Conservation (phyloP, 129 eudicot genomes). For the Pittosporum tobira region DNA sequence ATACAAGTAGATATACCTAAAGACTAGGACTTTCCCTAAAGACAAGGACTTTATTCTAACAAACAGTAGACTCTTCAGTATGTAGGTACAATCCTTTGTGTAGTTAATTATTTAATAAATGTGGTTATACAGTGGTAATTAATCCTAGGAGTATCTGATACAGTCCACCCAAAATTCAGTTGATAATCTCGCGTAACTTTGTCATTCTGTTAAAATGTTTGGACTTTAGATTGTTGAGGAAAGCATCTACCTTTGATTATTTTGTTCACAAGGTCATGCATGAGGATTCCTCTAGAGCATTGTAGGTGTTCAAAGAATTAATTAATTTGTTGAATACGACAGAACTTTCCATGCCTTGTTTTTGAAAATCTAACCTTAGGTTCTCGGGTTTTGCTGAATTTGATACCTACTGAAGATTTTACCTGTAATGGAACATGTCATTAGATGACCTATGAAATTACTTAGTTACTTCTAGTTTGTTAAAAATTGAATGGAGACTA, state of each 20-base stretch:
- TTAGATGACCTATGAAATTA: too few species aligned
- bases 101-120: too few species aligned
- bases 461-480: neutral
- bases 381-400: neutral
- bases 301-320: neutral
- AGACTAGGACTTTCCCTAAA: too few species aligned
- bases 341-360: neutral
- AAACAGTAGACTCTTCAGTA: too few species aligned
- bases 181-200: neutral
- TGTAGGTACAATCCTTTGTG: too few species aligned
- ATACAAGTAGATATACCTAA: too few species aligned
- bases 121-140: too few species aligned
- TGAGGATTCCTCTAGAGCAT: neutral
- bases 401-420: neutral
- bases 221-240: neutral
- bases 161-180: neutral
- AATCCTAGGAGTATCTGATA: too few species aligned
- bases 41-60: too few species aligned
- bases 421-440: neutral
- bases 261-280: neutral
- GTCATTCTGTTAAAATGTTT: neutral
- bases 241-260: neutral
- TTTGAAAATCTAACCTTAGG: neutral
- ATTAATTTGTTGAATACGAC: neutral
- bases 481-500: too few species aligned